Evolutionary conservation across 805 yeast genomes (phyloP).

Genomic region (Metschnikowia corniflorae): DNA sequence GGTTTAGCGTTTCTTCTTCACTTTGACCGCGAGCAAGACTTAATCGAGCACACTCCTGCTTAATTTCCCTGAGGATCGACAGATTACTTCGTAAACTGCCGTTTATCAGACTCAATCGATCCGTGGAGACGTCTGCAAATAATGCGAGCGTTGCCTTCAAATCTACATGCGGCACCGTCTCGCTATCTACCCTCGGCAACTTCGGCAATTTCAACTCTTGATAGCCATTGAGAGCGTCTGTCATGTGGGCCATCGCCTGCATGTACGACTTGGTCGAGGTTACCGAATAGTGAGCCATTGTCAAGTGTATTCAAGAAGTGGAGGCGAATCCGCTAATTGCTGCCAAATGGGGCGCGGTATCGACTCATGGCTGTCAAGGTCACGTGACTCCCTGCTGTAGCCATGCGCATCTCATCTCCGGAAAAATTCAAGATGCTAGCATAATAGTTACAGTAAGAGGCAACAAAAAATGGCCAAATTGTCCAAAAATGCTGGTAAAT

Average conservation of each 20-base stretch:
- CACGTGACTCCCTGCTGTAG: not conserved
- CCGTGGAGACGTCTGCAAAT: constrained; percentile 37
- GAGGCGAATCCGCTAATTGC: not conserved
- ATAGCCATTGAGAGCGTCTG: constrained; percentile 33
- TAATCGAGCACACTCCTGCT: constrained; percentile 29
- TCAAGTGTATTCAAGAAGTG: not conserved
- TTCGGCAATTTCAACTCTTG: not conserved
- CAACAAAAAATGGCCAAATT: constrained; percentile 7
- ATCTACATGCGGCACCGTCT: constrained; percentile 24
- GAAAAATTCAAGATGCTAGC: constrained; percentile 9
- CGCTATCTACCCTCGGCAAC: constrained; percentile 31
- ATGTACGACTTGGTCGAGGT: constrained; percentile 71
- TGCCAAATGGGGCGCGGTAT: too few relatives aligned
- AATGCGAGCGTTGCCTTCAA: constrained; percentile 33
- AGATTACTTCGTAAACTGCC: not conserved
- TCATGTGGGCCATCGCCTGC: constrained; percentile 74
- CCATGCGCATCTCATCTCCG: constrained; percentile 15
- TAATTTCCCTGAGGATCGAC: not conserved
- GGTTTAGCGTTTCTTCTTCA: constrained; percentile 27
- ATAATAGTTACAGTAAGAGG: not conserved
- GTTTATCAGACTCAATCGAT: constrained; percentile 17
- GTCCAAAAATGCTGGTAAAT: constrained; percentile 4
- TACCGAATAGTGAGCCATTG: constrained; percentile 43
- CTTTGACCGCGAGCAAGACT: constrained; percentile 31
- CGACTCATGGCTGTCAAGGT: not conserved